Evolutionary conservation across 371 early-diverging fungal genomes (phyloP).

Genomic region (Zychaea mexicana): DNA sequence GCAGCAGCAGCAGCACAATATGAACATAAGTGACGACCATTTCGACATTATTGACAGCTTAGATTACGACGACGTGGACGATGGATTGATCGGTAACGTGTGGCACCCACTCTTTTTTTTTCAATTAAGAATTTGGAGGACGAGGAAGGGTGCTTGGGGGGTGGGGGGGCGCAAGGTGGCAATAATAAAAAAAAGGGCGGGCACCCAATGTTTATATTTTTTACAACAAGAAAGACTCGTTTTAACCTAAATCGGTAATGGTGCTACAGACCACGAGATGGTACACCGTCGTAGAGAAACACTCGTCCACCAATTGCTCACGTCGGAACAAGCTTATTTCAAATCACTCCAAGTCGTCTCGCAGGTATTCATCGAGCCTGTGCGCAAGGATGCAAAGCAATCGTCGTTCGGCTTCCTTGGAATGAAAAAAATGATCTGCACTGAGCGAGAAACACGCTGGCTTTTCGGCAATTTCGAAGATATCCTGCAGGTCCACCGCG

Average conservation of each 20-base stretch:
- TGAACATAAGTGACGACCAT: constrained; percentile 16
- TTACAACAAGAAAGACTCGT: not conserved
- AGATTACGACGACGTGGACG: constrained; percentile 48
- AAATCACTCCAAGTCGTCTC: constrained; percentile 23
- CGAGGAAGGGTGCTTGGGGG: too few relatives aligned
- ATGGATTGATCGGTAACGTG: constrained; percentile 36
- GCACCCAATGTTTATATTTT: not conserved
- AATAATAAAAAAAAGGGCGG: not conserved
- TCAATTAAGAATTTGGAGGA: too few relatives aligned
- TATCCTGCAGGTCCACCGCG: constrained; percentile 27
- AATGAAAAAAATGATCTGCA: constrained; percentile 42
- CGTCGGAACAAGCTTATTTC: constrained; percentile 36
- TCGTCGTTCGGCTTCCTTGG: constrained; percentile 38
- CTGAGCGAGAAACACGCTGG: constrained; percentile 43
- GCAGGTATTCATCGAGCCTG: constrained; percentile 28
- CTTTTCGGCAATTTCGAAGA: constrained; percentile 44
- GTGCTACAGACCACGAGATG: constrained; percentile 39
- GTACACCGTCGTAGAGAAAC: constrained; percentile 38
- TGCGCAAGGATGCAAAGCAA: constrained; percentile 34
- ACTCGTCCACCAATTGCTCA: constrained; percentile 33
- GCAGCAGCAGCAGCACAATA: not conserved
- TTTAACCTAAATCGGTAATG: constrained; percentile 1
- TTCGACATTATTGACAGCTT: constrained; percentile 47
- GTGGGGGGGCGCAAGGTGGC: not conserved
- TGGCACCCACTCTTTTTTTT: too few relatives aligned